A percentile compares a stretch with the other conserved stretches of the same genome.
Conservation (phyloP, 805 yeast genomes). For the Candida silvicultrix region DNA sequence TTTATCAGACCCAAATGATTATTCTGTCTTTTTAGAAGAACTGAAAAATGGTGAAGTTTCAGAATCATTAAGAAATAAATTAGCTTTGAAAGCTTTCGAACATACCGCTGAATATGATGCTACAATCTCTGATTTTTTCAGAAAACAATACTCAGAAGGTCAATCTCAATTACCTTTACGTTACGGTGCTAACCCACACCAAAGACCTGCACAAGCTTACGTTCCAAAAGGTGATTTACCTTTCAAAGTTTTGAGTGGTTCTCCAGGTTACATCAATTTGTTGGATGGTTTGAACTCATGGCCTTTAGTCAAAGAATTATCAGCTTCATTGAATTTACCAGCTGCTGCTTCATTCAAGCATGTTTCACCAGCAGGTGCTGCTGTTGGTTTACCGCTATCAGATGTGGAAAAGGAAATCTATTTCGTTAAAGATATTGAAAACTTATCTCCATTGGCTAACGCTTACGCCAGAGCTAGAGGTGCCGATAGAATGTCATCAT, state of each 20-base stretch:
- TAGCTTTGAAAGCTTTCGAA: conserved; percentile 96
- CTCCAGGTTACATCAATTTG: conserved; percentile 96
- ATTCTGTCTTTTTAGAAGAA: conserved; percentile 81
- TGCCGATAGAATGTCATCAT: conserved; percentile 99
- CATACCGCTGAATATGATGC: conserved; percentile 97
- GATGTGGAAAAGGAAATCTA: conserved; percentile 92
- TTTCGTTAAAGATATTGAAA: conserved; percentile 91
- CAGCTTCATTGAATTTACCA: conserved; percentile 89
- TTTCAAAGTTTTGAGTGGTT: conserved; percentile 86
- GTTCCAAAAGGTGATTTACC: conserved; percentile 86
- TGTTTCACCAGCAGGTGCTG: conserved; percentile 98
- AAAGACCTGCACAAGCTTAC: conserved; percentile 97
- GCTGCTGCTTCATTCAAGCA: conserved; percentile 99
- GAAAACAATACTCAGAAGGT: conserved; percentile 93
- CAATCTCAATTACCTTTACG: conserved; percentile 86
- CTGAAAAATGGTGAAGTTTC: conserved; percentile 65
- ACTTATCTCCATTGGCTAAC: conserved; percentile 92
- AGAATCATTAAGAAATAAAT: conserved; percentile 64
- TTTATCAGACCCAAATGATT: conserved; percentile 90
- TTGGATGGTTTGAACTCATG: conserved; percentile 96
- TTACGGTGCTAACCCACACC: conserved; percentile 99
- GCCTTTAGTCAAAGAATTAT: conserved; percentile 96
- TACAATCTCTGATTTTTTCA: conserved; percentile 92
- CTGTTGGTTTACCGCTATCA: conserved; percentile 89
- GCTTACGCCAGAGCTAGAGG: conserved; percentile 99